Base-by-base conservation (phyloP, 257 asterid species). In the Rhazya stricta region DNA sequence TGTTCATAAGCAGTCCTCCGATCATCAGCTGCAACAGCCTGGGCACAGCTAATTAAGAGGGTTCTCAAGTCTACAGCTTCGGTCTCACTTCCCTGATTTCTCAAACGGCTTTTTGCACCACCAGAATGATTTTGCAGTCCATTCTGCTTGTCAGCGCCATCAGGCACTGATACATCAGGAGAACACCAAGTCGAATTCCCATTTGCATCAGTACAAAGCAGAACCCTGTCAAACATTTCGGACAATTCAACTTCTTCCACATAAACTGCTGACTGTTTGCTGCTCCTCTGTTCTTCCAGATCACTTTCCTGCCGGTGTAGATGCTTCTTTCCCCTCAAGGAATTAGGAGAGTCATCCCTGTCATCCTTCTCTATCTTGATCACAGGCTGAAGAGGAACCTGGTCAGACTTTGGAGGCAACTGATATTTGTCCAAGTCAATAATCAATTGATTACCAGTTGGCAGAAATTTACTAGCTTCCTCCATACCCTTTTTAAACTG, bases 401-500 rank as follows among this genome's bases (percentile, higher is more conserved):
- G 87, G 30, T 83, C 92, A 27, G 90, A 84, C 83, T 89, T 92
- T 69, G 81, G 85, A 66, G 97, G 97, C 69, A 94, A 81, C 10
- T 81, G 79, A 72, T 90, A 90, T 51, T 90, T 85, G 81, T 89
- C 97, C 86, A 94, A 81, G 84, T 94, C 96, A 53, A 94, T 84
- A 73, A 86, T 76, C 85, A 94, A 79, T 16, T 78, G 91, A 82
- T 80, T 89, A 75, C 72, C 81, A 48, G 84, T 67, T 1, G 97
- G 97, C 70, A 94, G 91, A 75, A 94, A 92, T 71, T 86, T 92
- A 76, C 84, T 90, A 46, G 97, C 99, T 86, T 92, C 99, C 83
- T 92, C 99, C 96, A 88, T 78, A 75, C 99, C 99, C 82, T 87
- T 91, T 81, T 85, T 81, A 86, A 92, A 92, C 84, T 90, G 99